Base-by-base conservation (phyloP, 2,329 filamentous ascomycete genomes). In the Penicillium sp. region DNA sequence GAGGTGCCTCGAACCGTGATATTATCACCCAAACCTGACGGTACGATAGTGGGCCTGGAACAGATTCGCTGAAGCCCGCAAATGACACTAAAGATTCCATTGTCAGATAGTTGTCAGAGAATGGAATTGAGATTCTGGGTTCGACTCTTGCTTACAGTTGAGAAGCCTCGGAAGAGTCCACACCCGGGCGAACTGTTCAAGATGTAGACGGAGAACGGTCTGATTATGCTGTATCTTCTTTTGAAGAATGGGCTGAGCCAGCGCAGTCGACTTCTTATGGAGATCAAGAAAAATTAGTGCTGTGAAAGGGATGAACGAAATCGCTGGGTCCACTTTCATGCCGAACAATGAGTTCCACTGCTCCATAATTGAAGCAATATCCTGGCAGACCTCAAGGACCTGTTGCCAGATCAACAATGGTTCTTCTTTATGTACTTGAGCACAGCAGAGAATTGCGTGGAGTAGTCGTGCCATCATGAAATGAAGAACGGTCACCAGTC, bases 281-380 rank as follows among this genome's bases (percentile, higher is more conserved):
- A 75, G 54, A 56, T 74, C 62, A 5, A 72, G 53, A 10, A 73
- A 57, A 37, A 67, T 63, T 9, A 75, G 63, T 25, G 67, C 65
- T 9, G 64, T 59, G 31, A 69, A 70, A n/a, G 69, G 55, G 19
- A 70, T 72, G 31, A 75, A 67, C 33, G 64, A 69, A 43, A 75
- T 68, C n/a, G 72, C 73, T 10, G 73, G 72, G 47, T 75, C 72
- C 4, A 73, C 70, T 3, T 59, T 62, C 31, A 67, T 55, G 27
- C 62, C 71, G 48, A 68, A 70, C 5, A 66, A 61, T 37, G 63
- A 69, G 50, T 74, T 63, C 73, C 74, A 76, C 33, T 76, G 65
- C 27, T 63, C 62, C 1, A 68, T 64, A 1, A 73, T 45, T 3
- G 57, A 55, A 2, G 69, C 67, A 23, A 75, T 66, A 49, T 74